Evolutionary conservation across 1,284 basidiomycete species (phyloP).

Genomic region (Malassezia globosa): DNA sequence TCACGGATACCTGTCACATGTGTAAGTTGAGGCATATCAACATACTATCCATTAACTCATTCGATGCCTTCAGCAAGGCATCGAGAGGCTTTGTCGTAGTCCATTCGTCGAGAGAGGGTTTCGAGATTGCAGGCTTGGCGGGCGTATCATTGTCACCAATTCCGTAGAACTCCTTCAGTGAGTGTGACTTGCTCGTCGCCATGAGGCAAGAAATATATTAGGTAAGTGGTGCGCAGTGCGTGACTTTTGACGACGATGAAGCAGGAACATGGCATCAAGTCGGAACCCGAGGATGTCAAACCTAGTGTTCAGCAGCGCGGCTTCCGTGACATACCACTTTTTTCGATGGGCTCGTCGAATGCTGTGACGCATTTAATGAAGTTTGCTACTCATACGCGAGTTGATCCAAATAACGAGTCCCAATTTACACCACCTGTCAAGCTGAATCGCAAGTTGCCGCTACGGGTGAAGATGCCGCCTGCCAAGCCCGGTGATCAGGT

Average conservation of each 20-base stretch:
- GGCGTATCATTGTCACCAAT: background rate
- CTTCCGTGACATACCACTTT: conserved; percentile 43
- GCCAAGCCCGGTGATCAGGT: conserved; percentile 38
- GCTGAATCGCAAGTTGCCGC: conserved; percentile 43
- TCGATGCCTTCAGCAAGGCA: conserved; percentile 24
- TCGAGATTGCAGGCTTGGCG: background rate
- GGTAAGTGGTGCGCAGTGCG: background rate
- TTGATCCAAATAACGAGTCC: conserved; percentile 34
- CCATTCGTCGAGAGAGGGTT: conserved; percentile 20
- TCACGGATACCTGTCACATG: conserved; percentile 61
- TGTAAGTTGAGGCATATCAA: background rate
- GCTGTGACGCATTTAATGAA: conserved; percentile 38
- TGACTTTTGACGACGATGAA: conserved; percentile 4
- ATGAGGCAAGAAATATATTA: background rate
- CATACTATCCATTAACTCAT: conserved; percentile 24
- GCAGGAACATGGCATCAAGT: conserved; percentile 10
- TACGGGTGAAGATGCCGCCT: conserved; percentile 34
- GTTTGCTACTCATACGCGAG: conserved; percentile 35
- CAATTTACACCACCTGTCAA: conserved; percentile 43
- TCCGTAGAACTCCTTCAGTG: background rate
- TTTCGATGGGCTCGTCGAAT: conserved; percentile 26
- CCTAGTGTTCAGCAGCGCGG: conserved; percentile 23
- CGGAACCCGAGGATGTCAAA: conserved; percentile 16
- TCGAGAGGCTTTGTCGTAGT: conserved; percentile 22
- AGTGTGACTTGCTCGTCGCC: conserved; percentile 10